phyloP scores from a whole-genome alignment of 345 rosid genomes.

The Camelina neglecta region DNA sequence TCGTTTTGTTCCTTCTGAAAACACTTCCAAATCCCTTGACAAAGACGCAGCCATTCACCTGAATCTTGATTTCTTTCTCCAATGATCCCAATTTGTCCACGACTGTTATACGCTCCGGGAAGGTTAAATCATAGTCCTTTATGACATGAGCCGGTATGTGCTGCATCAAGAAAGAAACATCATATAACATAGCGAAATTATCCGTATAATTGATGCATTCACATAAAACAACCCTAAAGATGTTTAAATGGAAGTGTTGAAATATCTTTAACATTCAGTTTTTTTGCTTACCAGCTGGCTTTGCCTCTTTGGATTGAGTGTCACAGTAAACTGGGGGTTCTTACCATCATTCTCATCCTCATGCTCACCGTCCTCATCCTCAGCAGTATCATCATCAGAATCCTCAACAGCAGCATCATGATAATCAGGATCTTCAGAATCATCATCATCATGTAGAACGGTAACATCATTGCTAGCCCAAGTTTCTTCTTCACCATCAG shows the following conservation, averaged over 20 bases:
- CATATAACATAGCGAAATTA: neutral
- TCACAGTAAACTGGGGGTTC: slow-evolving; percentile 1
- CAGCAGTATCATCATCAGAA: neutral
- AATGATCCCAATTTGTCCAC: slow-evolving; percentile 7
- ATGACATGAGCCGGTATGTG: slow-evolving; percentile 24
- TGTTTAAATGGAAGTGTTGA: neutral
- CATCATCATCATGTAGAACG: neutral
- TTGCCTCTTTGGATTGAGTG: slow-evolving; percentile 25
- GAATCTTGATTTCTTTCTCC: slow-evolving; percentile 18
- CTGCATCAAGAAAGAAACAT: slow-evolving; percentile 25
- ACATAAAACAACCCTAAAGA: neutral
- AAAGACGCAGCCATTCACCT: neutral
- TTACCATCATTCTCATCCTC: neutral
- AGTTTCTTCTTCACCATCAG: slow-evolving; percentile 11
- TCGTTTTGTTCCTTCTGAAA: slow-evolving; percentile 4
- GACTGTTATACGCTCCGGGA: slow-evolving; percentile 4
- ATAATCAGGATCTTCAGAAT: slow-evolving; percentile 4
- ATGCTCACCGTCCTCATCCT: neutral
- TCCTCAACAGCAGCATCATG: neutral
- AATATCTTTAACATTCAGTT: neutral
- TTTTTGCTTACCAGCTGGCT: slow-evolving; percentile 36
- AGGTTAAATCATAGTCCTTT: slow-evolving; percentile 21
- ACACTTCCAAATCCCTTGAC: slow-evolving; percentile 22
- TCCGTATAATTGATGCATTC: neutral
- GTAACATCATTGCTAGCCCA: neutral